These are phyloP conservation scores for Penicillium parvum DNA, from an alignment of 495 filamentous ascomycete species.

Conservation along the genomic window DNA sequence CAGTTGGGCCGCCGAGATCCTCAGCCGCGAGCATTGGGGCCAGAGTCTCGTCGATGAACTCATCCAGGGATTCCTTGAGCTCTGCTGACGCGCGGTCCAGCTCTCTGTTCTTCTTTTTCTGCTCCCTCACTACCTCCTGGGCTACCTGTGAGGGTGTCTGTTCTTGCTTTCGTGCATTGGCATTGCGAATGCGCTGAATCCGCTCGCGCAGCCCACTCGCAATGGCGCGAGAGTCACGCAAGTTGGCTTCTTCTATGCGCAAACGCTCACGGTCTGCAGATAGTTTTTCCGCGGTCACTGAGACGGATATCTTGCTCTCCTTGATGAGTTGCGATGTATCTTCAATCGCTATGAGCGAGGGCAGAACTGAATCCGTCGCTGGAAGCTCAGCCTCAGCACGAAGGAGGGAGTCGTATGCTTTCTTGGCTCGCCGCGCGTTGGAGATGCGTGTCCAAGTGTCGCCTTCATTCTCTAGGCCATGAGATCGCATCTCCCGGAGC, in stretches of 20 bases:
- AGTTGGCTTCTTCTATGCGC: conserved; percentile 54
- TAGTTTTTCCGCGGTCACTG: conserved; percentile 51
- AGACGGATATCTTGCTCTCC: conserved; percentile 57
- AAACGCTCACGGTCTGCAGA: conserved; percentile 49
- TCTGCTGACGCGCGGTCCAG: conserved; percentile 52
- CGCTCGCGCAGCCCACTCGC: conserved; percentile 53
- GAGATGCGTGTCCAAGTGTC: conserved; percentile 46
- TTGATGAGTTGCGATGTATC: conserved; percentile 58
- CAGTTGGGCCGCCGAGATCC: conserved; percentile 78
- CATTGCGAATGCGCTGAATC: conserved; percentile 50
- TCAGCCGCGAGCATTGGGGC: conserved; percentile 81
- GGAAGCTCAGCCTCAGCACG: conserved; percentile 61
- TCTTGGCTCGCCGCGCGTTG: conserved; percentile 54
- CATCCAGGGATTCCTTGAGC: conserved; percentile 58
- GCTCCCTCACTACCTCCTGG: conserved; percentile 51
- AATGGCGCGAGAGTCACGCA: conserved; percentile 56
- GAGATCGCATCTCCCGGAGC: conserved; percentile 40
- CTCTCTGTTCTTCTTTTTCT: conserved; percentile 52
- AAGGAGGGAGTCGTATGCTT: conserved; percentile 59
- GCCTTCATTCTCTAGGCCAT: conserved; percentile 38
- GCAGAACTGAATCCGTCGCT: conserved; percentile 59
- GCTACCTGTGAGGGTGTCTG: conserved; percentile 58
- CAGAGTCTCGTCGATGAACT: conserved; percentile 70
- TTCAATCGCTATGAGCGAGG: conserved; percentile 65
- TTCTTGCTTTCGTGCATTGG: conserved; percentile 48